Evolutionary conservation across 192 early-diverging fungal species (phyloP), one percentile per base, ranked within the genome.

Genomic region (Spizellomyces punctatus): DNA sequence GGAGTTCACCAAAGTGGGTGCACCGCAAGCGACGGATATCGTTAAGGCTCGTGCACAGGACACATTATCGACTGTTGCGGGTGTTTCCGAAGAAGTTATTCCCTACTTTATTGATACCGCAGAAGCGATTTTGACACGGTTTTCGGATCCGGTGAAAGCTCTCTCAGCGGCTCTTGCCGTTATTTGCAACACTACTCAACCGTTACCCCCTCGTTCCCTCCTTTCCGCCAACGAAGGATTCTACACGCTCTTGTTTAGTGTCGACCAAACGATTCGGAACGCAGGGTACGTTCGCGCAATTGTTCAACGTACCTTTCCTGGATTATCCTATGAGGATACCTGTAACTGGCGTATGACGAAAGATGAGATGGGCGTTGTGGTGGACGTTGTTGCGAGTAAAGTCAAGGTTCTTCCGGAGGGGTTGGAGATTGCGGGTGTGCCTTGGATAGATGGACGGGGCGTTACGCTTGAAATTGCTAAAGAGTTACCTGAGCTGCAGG

Each of bases 11-110:
- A 83, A 84, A 50, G 87, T 93, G 65, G 84, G 88, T 17, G 91
- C 95, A 21, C 96, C 96, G 27, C 94, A 95, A 76, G 88, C 95
- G 58, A 83, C 87, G 64, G 96, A 96, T 75, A 96, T 98, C 67
- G 86, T 98, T 67, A 75, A 86, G 45, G 88, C 91, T 16, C 91
- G 89, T 4, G 92, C 91, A 49, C 64, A 82, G 49, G 92, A 96
- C 74, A 88, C 89, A 41, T 81, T 93, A 79, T 88, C 91, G 61
- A 75, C 79, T 36, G 79, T 96, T 36, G 50, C 79, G 63, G 74
- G 75, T 62, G 90, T 96, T 36, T 86, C 91, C 64, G 78, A 83
- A n/a, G 79, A 84, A 46, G 95, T 94, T 0, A 82, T 95, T 45
- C 78, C 89, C 12, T 90, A 92, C 80, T 98, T 98, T 73, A 75